These are phyloP conservation scores for Chlorella vulgaris DNA, from an alignment of 139 green algal species.

Conservation along the genomic window DNA sequence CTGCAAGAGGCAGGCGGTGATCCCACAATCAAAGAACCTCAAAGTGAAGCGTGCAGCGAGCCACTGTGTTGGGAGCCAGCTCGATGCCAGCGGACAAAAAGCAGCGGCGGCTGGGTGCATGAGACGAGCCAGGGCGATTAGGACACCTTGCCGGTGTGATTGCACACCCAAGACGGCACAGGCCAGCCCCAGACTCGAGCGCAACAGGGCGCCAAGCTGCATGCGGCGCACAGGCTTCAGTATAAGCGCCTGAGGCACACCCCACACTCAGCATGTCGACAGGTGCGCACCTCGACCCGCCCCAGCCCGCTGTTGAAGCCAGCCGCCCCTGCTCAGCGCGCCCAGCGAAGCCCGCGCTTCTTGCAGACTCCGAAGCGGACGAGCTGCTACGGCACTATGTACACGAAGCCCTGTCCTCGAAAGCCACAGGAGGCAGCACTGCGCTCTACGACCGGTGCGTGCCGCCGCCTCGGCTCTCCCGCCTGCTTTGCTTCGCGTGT, in stretches of 20 bases:
- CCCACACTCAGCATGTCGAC: background rate
- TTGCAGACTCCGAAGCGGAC: slow-evolving; percentile 13
- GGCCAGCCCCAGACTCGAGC: too few relatives aligned
- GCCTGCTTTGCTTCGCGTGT: background rate
- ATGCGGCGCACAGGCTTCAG: background rate
- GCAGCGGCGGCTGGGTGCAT: too few relatives aligned
- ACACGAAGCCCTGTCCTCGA: slow-evolving; percentile 37
- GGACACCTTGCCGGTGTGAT: too few relatives aligned
- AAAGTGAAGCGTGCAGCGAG: too few relatives aligned
- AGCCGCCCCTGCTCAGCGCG: background rate
- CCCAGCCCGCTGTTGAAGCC: background rate
- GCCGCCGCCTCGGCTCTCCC: background rate
- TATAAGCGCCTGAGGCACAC: background rate
- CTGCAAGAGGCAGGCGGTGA: too few relatives aligned
- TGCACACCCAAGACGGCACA: too few relatives aligned
- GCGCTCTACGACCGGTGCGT: slow-evolving; percentile 49
- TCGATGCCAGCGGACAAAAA: too few relatives aligned
- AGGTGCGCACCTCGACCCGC: background rate
- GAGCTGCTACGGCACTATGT: slow-evolving; percentile 49
- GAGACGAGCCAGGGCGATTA: too few relatives aligned
- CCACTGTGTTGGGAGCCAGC: too few relatives aligned
- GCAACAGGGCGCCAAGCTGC: too few relatives aligned
- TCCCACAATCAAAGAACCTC: too few relatives aligned
- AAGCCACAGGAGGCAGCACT: slow-evolving; percentile 31
- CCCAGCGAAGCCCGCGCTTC: background rate